Base-by-base conservation (phyloP, 2,329 filamentous ascomycete genomes). In the Pestalotiopsis sp. region DNA sequence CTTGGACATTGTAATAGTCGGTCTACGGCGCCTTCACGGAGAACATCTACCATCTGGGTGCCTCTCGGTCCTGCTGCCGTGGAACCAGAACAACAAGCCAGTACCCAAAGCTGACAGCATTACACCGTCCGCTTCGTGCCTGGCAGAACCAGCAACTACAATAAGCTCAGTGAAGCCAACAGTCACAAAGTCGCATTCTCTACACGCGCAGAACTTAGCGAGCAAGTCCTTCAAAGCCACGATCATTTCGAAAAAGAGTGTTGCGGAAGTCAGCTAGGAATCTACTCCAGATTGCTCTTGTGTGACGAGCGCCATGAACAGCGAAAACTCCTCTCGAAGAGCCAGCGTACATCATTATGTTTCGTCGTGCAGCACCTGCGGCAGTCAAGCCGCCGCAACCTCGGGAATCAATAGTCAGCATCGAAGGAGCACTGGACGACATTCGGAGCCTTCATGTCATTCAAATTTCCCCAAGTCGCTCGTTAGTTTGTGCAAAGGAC, bases 191-290 rank as follows among this genome's bases (percentile, higher is more conserved):
- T 14, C 57, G 17, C n/a, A 45, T 14, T 49, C 23, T 56, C 36
- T 39, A 9, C 25, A 27, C 49, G 11, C 20, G 17, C 45, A 52
- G 4, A 52, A 20, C 17, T 9, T 52, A n/a, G 23, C 45, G 9
- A 39, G n/a, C 17, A 23, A 56, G 45, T 64, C 36, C 2, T 56
- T 69, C 12, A 75, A 72, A 68, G 68, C 74, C 7, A 78, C 75
- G 7, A 75, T 73, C 45, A 73, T 79, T 65, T 77, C 77, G 20
- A 75, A 76, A 45, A 76, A 77, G 56, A 78, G 77, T 52, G 73
- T 79, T n/a, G 77, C 75, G 23, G 75, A 79, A 62, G 73, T 78
- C 52, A 72, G 73, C 59, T 79, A 74, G 77, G 73, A 71, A 36
- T 72, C 67, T 11, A 65, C 72, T 14, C 68, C 69, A 49, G 70